These are phyloP conservation scores for Backusella sp. DNA, from an alignment of 192 early-diverging fungal genomes.

Conservation along the genomic window DNA sequence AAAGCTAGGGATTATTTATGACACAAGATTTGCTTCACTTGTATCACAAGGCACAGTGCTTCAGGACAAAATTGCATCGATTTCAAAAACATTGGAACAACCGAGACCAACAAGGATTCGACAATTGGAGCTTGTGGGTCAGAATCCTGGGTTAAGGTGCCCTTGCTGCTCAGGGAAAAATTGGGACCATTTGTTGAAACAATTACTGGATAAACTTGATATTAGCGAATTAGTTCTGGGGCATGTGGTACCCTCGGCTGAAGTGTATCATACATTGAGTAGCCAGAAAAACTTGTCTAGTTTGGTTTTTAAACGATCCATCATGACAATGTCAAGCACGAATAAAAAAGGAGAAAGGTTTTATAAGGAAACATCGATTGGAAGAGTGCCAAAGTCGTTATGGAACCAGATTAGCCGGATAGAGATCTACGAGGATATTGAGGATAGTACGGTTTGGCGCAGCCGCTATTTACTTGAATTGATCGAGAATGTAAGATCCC, in stretches of 20 bases:
- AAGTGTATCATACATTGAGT: not conserved
- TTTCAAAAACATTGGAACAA: not conserved
- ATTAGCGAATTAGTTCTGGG: not conserved
- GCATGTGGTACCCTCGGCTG: not conserved
- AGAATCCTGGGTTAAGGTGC: not conserved
- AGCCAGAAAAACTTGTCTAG: not conserved
- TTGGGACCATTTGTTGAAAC: not conserved
- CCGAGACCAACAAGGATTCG: not conserved
- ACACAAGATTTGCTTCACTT: not conserved
- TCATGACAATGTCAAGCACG: not conserved
- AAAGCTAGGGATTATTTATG: not conserved
- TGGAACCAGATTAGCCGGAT: not conserved
- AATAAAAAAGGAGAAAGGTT: not conserved
- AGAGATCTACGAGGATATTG: slow-evolving; percentile 1
- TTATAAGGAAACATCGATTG: not conserved
- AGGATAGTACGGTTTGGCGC: not conserved
- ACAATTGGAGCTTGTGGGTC: slow-evolving; percentile 1
- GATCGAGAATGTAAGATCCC: not conserved
- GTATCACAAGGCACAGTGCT: slow-evolving; percentile 1
- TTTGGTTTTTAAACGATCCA: not conserved
- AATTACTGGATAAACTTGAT: not conserved
- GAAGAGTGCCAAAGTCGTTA: not conserved
- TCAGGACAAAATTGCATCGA: not conserved
- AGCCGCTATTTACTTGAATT: not conserved
- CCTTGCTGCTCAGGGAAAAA: not conserved